A percentile compares a stretch with the other conserved stretches of the same genome.
Evolutionary conservation across 495 filamentous ascomycete genomes (phyloP).

Genomic region (Podospora fimiseda): DNA sequence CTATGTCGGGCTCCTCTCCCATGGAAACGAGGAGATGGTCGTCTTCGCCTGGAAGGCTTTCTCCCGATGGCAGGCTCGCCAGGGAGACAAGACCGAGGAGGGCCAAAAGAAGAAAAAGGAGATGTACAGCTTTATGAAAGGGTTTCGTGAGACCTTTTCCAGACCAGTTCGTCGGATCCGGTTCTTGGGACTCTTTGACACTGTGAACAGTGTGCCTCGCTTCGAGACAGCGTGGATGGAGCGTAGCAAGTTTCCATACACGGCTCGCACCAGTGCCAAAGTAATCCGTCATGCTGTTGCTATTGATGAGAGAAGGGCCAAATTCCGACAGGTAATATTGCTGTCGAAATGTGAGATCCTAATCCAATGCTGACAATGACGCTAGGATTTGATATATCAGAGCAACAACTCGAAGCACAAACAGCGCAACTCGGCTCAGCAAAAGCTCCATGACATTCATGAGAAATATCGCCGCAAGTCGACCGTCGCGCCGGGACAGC

Average conservation of each 20-base stretch:
- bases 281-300: conserved; percentile 66
- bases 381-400: conserved; percentile 60
- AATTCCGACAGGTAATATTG: conserved; percentile 50
- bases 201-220: conserved; percentile 74
- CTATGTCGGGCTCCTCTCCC: conserved; percentile 69
- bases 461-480: conserved; percentile 31
- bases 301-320: conserved; percentile 71
- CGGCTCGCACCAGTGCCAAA: conserved; percentile 66
- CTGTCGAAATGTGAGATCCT: too few species aligned
- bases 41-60: conserved; percentile 86
- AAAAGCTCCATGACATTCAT: conserved; percentile 36
- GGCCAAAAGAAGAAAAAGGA: conserved; percentile 52
- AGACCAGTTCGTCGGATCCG: conserved; percentile 67
- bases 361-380: too few species aligned
- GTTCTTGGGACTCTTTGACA: conserved; percentile 66
- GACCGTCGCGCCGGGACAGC: neutral
- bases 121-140: conserved; percentile 72
- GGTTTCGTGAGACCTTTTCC: conserved; percentile 80
- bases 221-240: conserved; percentile 87
- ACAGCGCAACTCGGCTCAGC: conserved; percentile 28
- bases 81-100: conserved; percentile 49
- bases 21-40: conserved; percentile 85
- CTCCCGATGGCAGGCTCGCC: conserved; percentile 71
- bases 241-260: conserved; percentile 75
- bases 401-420: conserved; percentile 29